Evolutionary conservation across 1,284 basidiomycete species (phyloP).

Genomic region (Cryptococcus maquisensis): DNA sequence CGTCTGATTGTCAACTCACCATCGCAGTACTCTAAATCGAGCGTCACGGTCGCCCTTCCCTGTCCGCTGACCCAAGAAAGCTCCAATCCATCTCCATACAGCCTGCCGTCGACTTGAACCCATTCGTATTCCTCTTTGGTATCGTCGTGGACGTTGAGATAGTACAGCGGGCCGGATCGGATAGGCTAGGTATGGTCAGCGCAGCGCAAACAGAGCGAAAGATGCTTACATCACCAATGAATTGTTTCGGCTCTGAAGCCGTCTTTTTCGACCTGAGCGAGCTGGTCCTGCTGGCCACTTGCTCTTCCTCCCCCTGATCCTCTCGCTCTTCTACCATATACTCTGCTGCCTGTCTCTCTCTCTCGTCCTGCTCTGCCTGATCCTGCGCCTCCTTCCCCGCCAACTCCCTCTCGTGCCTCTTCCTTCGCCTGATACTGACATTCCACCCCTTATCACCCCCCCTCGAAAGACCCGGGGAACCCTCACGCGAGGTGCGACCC

Average conservation of each 20-base stretch:
- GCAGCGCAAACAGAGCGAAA: constrained; percentile 8
- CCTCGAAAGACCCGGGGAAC: constrained; percentile 25
- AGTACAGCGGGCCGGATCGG: constrained; percentile 77
- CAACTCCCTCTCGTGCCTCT: constrained; percentile 49
- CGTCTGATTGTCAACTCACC: constrained; percentile 24
- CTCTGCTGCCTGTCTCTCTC: not conserved
- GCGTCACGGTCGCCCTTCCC: constrained; percentile 71
- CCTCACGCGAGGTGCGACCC: constrained; percentile 35
- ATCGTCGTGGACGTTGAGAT: constrained; percentile 73
- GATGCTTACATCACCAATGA: constrained; percentile 53
- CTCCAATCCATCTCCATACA: constrained; percentile 72
- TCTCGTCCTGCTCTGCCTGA: not conserved
- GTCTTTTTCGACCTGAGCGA: constrained; percentile 42
- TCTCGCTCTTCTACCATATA: not conserved
- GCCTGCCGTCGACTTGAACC: constrained; percentile 75
- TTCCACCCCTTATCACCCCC: constrained; percentile 50
- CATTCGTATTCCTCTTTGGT: constrained; percentile 67
- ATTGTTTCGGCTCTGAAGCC: constrained; percentile 42
- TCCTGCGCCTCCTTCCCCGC: constrained; percentile 21
- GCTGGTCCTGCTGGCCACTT: constrained; percentile 28
- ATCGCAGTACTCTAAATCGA: constrained; percentile 73
- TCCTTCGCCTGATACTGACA: constrained; percentile 61
- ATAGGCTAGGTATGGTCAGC: constrained; percentile 60
- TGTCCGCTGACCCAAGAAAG: constrained; percentile 75
- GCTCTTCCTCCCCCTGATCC: constrained; percentile 6